Conservation (phyloP, 495 filamentous ascomycete species). For the Neurospora intermedia region DNA sequence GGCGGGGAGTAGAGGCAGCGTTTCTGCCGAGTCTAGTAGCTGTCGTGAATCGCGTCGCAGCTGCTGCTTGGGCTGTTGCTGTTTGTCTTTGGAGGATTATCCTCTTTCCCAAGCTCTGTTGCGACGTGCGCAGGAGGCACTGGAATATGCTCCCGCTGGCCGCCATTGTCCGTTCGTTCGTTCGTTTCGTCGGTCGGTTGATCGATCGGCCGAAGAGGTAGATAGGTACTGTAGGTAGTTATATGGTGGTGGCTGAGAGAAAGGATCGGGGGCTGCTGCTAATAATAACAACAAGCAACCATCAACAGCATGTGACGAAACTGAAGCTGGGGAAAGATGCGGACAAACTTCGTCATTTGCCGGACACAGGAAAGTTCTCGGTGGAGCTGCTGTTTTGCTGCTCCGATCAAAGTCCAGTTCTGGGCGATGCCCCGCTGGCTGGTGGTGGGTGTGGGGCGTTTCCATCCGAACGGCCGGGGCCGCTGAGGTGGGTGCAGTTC, state of each 20-base stretch:
- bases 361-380: neutral
- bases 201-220: neutral
- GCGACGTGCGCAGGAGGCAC: neutral
- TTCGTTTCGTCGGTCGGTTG: neutral
- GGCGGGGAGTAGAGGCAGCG: conserved; percentile 6
- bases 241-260: neutral
- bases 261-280: neutral
- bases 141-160: neutral
- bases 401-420: conserved; percentile 16
- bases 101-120: neutral
- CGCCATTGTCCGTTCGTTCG: neutral
- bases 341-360: neutral
- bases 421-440: conserved; percentile 3
- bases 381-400: neutral
- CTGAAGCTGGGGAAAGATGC: neutral
- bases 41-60: neutral
- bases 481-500: neutral
- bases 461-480: neutral
- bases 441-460: neutral
- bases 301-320: neutral
- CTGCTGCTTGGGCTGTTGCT: neutral
- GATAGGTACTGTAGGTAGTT: neutral
- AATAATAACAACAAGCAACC: neutral
- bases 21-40: neutral
- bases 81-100: neutral